Conservation (phyloP, 495 filamentous ascomycete species). For the Penicillium manginii region DNA sequence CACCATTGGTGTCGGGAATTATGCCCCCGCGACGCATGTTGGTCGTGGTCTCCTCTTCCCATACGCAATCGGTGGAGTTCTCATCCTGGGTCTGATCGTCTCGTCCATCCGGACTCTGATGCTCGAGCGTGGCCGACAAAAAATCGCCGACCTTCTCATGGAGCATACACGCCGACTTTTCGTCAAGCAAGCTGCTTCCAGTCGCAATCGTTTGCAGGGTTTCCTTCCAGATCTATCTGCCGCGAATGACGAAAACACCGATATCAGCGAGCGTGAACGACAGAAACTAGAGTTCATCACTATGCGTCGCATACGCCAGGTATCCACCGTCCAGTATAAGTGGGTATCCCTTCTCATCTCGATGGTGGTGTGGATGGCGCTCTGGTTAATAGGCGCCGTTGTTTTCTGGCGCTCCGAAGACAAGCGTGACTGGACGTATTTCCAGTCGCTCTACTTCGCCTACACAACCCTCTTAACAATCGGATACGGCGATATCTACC, state of each 20-base stretch:
- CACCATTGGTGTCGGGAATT: slow-evolving; percentile 80
- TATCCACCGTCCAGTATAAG: slow-evolving; percentile 58
- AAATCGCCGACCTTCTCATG: slow-evolving; percentile 67
- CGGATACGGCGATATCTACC: slow-evolving; percentile 80
- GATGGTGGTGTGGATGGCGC: slow-evolving; percentile 60
- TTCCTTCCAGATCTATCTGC: slow-evolving; percentile 21
- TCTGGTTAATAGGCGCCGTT: slow-evolving; percentile 81
- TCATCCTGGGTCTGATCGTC: slow-evolving; percentile 82
- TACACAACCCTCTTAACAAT: slow-evolving; percentile 82
- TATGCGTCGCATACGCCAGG: slow-evolving; percentile 74
- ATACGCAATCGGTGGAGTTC: slow-evolving; percentile 78
- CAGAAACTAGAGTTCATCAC: slow-evolving; percentile 73
- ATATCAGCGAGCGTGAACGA: slow-evolving; percentile 55
- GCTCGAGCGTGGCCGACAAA: slow-evolving; percentile 73
- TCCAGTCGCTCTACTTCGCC: slow-evolving; percentile 76
- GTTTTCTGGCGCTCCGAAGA: slow-evolving; percentile 66
- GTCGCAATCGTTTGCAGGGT: slow-evolving; percentile 11
- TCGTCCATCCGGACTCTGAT: slow-evolving; percentile 81
- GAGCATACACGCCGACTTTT: slow-evolving; percentile 67
- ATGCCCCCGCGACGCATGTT: slow-evolving; percentile 60
- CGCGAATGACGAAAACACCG: background rate
- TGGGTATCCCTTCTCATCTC: slow-evolving; percentile 73
- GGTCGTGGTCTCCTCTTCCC: slow-evolving; percentile 76
- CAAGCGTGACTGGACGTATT: slow-evolving; percentile 74
- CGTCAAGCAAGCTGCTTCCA: slow-evolving; percentile 39